These are phyloP conservation scores for Leishmania braziliensis DNA, from an alignment of 208 protist species.

Conservation along the genomic window DNA sequence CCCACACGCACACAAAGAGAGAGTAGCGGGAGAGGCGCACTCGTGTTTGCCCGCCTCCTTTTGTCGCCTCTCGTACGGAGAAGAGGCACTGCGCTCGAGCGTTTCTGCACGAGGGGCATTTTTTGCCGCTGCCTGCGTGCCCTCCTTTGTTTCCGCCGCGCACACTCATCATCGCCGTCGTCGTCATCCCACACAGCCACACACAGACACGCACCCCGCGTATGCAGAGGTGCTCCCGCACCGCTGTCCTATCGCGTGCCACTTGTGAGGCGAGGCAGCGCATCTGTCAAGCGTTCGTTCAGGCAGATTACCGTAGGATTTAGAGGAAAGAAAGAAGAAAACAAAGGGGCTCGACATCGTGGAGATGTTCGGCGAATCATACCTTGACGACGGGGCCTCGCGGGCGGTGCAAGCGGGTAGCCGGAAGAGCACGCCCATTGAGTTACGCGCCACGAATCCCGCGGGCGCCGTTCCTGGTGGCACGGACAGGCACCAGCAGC, in stretches of 20 bases:
- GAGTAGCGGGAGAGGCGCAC: neutral
- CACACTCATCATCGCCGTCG: neutral
- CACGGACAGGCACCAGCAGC: constrained; percentile 1
- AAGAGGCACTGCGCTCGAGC: neutral
- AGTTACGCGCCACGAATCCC: neutral
- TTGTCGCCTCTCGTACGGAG: neutral
- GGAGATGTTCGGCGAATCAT: constrained; percentile 50
- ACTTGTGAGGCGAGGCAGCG: neutral
- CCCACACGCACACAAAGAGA: too few species aligned
- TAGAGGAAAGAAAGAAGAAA: neutral
- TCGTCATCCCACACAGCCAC: neutral
- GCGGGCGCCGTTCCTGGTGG: constrained; percentile 3
- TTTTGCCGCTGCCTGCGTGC: neutral
- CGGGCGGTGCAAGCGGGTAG: constrained; percentile 2
- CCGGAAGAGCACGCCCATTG: neutral
- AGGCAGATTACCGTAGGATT: neutral
- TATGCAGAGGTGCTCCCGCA: neutral
- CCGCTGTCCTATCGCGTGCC: neutral
- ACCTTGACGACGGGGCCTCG: constrained; percentile 23
- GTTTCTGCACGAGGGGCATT: neutral
- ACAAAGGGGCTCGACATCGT: neutral
- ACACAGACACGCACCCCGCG: neutral
- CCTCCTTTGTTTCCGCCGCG: neutral
- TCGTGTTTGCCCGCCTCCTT: neutral
- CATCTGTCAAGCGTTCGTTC: neutral